These are phyloP conservation scores for Oryza meridionalis DNA, from an alignment of 176 grass and related monocot species.

Conservation along the genomic window DNA sequence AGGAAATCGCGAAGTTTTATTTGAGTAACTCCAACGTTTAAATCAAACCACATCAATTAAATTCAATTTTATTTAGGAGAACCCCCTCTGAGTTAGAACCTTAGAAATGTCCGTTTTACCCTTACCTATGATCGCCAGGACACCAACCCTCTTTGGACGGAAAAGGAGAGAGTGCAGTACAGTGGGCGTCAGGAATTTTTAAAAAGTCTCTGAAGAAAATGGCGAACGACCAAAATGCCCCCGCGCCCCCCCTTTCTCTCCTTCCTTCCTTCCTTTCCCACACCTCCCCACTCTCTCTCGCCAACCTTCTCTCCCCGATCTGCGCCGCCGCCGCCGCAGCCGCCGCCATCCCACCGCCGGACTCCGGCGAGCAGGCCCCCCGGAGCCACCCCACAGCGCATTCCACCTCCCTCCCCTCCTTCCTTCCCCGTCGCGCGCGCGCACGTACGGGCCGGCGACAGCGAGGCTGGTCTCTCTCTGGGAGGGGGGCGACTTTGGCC, in stretches of 20 bases:
- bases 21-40: too few species aligned
- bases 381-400: too few species aligned
- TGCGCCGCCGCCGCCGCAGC: neutral
- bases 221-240: neutral
- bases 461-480: neutral
- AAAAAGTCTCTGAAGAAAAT: neutral
- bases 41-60: too few species aligned
- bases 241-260: too few species aligned
- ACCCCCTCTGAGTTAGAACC: too few species aligned
- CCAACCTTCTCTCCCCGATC: neutral
- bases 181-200: neutral
- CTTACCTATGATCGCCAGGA: too few species aligned
- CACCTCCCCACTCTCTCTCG: neutral
- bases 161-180: neutral
- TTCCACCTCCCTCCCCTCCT: neutral
- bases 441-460: neutral
- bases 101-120: too few species aligned
- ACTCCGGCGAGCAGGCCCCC: too few species aligned
- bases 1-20: too few species aligned
- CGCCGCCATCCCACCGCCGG: too few species aligned
- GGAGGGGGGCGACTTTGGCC: neutral
- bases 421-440: neutral
- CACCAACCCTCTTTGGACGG: neutral
- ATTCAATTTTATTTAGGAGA: too few species aligned
- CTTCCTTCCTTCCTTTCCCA: neutral